Conservation (phyloP, 2,329 filamentous ascomycete genomes). For the Apiospora malaysiana region DNA sequence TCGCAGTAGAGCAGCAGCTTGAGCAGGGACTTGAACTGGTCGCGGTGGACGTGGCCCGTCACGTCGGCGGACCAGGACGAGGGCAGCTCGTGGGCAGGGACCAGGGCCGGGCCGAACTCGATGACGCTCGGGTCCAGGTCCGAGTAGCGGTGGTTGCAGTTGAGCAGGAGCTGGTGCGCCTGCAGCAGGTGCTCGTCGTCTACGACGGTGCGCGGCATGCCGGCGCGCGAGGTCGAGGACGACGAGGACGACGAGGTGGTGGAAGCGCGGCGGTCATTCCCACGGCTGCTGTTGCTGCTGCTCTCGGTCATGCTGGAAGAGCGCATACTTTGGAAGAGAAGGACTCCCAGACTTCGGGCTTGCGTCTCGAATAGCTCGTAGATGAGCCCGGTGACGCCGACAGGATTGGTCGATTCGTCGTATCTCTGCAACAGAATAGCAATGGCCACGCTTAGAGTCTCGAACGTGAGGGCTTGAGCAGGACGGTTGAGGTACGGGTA, state of each 20-base stretch:
- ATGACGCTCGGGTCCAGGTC: neutral
- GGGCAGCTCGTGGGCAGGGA: conserved; percentile 4
- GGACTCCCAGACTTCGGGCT: neutral
- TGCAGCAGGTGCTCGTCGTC: conserved; percentile 15
- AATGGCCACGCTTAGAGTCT: neutral
- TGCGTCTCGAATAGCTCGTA: conserved; percentile 11
- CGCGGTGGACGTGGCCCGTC: neutral
- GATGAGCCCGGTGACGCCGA: neutral
- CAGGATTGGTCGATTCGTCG: neutral
- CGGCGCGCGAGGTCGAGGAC: neutral
- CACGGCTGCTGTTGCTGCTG: neutral
- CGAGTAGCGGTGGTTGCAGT: conserved; percentile 11
- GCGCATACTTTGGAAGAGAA: conserved; percentile 1
- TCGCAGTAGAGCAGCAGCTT: conserved; percentile 13
- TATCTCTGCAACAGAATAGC: neutral
- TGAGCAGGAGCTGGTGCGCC: conserved; percentile 6
- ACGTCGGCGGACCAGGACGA: conserved; percentile 9
- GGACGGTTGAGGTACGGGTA: conserved; percentile 6
- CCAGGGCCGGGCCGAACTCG: conserved; percentile 1
- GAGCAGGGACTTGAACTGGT: conserved; percentile 7
- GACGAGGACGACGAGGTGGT: neutral
- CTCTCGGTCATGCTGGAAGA: neutral
- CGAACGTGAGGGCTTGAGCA: neutral
- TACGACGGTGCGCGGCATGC: neutral
- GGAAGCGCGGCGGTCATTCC: neutral